Base-by-base conservation (phyloP, 164 flowering plant genomes). In the Nelumbo lutea region DNA sequence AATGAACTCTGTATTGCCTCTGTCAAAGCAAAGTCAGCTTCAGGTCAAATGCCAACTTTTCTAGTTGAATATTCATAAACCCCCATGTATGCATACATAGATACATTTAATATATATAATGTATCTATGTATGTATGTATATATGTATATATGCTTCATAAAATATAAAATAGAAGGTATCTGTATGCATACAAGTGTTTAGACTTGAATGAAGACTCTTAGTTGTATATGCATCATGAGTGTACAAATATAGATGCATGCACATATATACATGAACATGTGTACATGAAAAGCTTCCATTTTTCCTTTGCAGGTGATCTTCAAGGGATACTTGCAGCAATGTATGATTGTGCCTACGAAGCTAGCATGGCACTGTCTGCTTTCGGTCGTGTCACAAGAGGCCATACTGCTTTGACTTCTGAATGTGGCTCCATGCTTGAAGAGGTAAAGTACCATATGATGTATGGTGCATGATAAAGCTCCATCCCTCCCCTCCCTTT, bases 341-440 rank as follows among this genome's bases (percentile, higher is more conserved):
- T 92, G 97, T 81, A 80, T 69, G 96, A 95, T 61, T 86, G 85
- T 80, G 91, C 97, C 70, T 83, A 72, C 82, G 97, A 90, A 79
- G 83, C 86, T 48, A 88, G 89, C 77, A 77, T 81, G 66, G 88
- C 96, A 42, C 76, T 95, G 44, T 84, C 96, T 79, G 84, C 87
- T 75, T 95, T 85, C 81, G 78, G 79, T 71, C 85, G 79, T 59
- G 82, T 88, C 39, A 75, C 87, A 39, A 86, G 81, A 80, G 85
- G 86, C 59, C 96, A 89, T 76, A 88, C 96, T 72, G 90, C 98
- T 74, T 83, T 95, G 86, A 95, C 98, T 73, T 84, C 97, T 74
- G 98, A 92, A 83, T 86, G 97, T 78, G 97, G 98, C 68, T 87
- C 96, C 55, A 95, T 95, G 98, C 96, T 95, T 71, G 98, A 95